Evolutionary conservation across 805 yeast genomes (phyloP).

Genomic region (Wickerhamiella parazyma): DNA sequence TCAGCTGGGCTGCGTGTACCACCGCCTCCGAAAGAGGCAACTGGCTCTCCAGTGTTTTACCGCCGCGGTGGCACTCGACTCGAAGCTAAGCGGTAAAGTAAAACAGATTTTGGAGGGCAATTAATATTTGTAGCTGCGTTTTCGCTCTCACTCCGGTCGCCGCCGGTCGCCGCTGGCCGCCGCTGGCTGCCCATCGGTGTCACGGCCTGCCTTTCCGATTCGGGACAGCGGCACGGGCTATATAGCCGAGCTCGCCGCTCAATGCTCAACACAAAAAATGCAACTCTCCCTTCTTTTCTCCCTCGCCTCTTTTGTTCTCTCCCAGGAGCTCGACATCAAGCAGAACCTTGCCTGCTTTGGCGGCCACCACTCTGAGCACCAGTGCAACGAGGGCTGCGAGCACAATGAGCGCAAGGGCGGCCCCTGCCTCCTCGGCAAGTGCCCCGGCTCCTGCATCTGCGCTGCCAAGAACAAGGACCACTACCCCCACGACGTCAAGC

Average conservation of each 20-base stretch:
- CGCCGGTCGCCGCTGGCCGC: too few species aligned
- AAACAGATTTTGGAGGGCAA: background rate
- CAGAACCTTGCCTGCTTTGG: background rate
- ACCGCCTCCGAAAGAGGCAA: constrained; percentile 54
- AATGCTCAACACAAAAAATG: constrained; percentile 1
- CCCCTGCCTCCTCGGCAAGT: constrained; percentile 5
- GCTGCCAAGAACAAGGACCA: background rate
- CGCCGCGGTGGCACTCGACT: constrained; percentile 78
- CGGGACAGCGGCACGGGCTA: background rate
- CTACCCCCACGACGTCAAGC: constrained; percentile 6
- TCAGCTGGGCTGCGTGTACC: constrained; percentile 74
- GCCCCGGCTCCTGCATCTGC: constrained; percentile 9
- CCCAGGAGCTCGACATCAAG: background rate
- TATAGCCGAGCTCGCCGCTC: background rate
- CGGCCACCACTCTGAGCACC: constrained; percentile 1
- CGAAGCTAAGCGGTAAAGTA: constrained; percentile 33
- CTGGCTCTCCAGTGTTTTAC: constrained; percentile 80
- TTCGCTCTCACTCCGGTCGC: too few species aligned
- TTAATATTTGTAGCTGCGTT: too few species aligned
- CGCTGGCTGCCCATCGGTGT: too few species aligned
- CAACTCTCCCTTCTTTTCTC: constrained; percentile 6
- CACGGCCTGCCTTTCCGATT: background rate
- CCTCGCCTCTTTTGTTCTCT: constrained; percentile 5
- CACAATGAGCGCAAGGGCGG: background rate
- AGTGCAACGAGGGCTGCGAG: background rate